phyloP scores from a whole-genome alignment of 805 yeast species.

The Wickerhamomyces rabaulensis region DNA sequence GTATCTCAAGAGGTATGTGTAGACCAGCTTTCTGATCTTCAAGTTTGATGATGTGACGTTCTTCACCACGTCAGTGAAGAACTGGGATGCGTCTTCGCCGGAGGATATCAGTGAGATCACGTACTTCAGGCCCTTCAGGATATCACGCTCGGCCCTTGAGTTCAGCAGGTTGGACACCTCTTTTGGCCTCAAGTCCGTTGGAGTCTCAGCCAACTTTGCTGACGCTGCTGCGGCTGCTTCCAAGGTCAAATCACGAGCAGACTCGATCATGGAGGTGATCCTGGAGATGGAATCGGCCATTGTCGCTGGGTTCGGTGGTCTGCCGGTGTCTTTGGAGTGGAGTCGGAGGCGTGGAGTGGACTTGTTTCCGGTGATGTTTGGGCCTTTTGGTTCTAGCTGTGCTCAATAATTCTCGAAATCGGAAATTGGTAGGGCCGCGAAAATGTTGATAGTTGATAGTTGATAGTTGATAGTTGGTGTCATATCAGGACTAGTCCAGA shows the following conservation, averaged over 20 bases:
- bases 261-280: conserved; percentile 68
- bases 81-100: conserved; percentile 31
- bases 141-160: conserved; percentile 64
- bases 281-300: conserved; percentile 58
- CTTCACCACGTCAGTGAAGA: conserved; percentile 85
- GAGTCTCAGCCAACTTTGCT: conserved; percentile 57
- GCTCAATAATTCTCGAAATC: background rate
- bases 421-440: background rate
- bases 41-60: conserved; percentile 66
- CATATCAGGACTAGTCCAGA: background rate
- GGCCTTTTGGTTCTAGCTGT: background rate
- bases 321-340: background rate
- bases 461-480: background rate
- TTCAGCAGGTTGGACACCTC: conserved; percentile 64
- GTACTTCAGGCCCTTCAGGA: conserved; percentile 53
- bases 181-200: conserved; percentile 48
- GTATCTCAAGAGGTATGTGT: conserved; percentile 65
- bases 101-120: conserved; percentile 41
- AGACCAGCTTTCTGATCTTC: conserved; percentile 69
- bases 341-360: background rate
- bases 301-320: background rate
- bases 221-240: conserved; percentile 83
- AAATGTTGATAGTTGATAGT: background rate
- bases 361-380: too few species aligned
- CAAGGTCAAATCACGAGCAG: conserved; percentile 72